phyloP scores from a whole-genome alignment of 179 eudicot genomes.

The Amaranthus tricolor region DNA sequence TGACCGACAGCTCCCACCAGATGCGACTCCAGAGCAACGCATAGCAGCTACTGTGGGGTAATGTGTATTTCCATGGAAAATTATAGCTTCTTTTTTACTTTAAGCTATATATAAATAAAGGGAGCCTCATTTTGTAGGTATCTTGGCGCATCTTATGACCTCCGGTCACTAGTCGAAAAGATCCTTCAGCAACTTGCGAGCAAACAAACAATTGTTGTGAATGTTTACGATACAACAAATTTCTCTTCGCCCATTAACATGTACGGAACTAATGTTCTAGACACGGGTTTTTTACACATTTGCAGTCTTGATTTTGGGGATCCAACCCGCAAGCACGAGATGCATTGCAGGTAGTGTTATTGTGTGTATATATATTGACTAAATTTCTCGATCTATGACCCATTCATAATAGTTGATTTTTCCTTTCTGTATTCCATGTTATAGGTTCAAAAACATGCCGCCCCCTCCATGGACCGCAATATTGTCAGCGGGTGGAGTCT shows the following conservation, averaged over 20 bases:
- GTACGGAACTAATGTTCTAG: slow-evolving; percentile 68
- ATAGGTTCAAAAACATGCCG: slow-evolving; percentile 72
- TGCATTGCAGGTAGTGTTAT: slow-evolving; percentile 79
- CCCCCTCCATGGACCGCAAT: slow-evolving; percentile 77
- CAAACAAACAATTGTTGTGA: slow-evolving; percentile 82
- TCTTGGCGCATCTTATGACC: slow-evolving; percentile 91
- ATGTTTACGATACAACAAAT: slow-evolving; percentile 86
- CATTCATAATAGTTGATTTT: not conserved
- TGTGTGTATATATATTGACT: not conserved
- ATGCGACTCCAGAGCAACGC: slow-evolving; percentile 71
- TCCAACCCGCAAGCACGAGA: slow-evolving; percentile 85
- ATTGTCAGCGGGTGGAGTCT: slow-evolving; percentile 42
- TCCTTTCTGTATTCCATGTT: not conserved
- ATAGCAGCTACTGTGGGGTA: slow-evolving; percentile 90
- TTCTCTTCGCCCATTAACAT: slow-evolving; percentile 54
- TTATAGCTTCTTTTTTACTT: not conserved
- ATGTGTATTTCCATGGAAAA: slow-evolving; percentile 9
- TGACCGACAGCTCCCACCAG: slow-evolving; percentile 52
- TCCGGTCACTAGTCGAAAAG: slow-evolving; percentile 85
- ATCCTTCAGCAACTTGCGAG: slow-evolving; percentile 95
- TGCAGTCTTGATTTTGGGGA: slow-evolving; percentile 89
- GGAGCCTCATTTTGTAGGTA: slow-evolving; percentile 35
- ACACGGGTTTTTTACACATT: slow-evolving; percentile 59
- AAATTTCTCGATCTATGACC: not conserved
- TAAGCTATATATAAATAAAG: not conserved